Evolutionary conservation across 345 rosid genomes (phyloP), one percentile per base, ranked within the genome.

Genomic region (Eucalyptus camaldulensis): DNA sequence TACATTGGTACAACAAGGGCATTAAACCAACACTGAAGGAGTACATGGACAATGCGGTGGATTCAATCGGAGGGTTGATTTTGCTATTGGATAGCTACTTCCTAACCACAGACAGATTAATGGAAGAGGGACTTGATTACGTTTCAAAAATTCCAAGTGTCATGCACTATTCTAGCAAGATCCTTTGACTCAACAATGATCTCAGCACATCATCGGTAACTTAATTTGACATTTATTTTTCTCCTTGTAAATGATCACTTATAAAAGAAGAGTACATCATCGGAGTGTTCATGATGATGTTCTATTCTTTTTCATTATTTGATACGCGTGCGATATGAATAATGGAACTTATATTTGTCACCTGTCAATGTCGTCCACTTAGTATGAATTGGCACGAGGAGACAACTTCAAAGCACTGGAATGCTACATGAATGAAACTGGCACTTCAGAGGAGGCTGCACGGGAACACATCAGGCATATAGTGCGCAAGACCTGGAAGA

Each of bases 141-240:
- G 10, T 86, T 3, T 49, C 17, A 22, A 56, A 60, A 16, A 16
- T 72, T 6, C 91, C 85, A 3, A 16, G 54, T 8, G 45, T 90
- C 45, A 49, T 80, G 85, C 87, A 44, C 24, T 86, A 1, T 53
- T 54, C 87, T 15, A 14, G 72, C 13, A 13, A 72, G 81, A 54
- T 90, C 60, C 44, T 88, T 49, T 86, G 91, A 50, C 72, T 90
- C 10, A 45, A 45, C 12, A 49, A 90, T 44, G 91, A 88, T 87
- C 43, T 90, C 11, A 49, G 27, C 10, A 90, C 91, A n/a, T 90
- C 91, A 49, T 56, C 86, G 89, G 91, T 88, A 88, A 67, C 21
- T 67, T 67, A 29, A 17, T 65, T 67, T 14, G 40, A 67, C 8
- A n/a, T 15, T 67, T 15, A 14, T 62, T 15, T 33, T 29, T 62